These are phyloP conservation scores for Globisporangium camurandrum DNA, from an alignment of 352 stramenopile species.

Conservation along the genomic window DNA sequence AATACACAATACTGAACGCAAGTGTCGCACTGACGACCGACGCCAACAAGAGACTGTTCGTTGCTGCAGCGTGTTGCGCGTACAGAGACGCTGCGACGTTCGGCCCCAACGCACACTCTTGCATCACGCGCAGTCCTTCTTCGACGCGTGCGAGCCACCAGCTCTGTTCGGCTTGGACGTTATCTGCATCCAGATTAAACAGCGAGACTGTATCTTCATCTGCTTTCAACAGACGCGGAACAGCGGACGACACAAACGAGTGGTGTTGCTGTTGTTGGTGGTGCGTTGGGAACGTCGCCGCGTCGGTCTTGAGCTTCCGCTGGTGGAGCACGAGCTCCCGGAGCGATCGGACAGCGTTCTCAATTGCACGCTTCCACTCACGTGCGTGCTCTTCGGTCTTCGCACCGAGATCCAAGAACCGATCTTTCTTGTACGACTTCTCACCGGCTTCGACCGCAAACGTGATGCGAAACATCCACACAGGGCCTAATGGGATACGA, in stretches of 20 bases:
- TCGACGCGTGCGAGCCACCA: conserved; percentile 83
- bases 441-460: conserved; percentile 67
- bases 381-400: conserved; percentile 79
- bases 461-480: conserved; percentile 88
- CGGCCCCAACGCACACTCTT: conserved; percentile 76
- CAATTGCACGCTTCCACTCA: conserved; percentile 75
- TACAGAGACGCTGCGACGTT: conserved; percentile 73
- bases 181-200: conserved; percentile 84
- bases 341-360: conserved; percentile 73
- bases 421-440: conserved; percentile 87
- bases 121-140: conserved; percentile 77
- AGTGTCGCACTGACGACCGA: conserved; percentile 56
- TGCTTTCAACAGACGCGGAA: conserved; percentile 58
- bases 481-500: conserved; percentile 21
- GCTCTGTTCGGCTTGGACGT: conserved; percentile 71
- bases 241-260: too few species aligned
- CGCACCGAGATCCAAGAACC: conserved; percentile 78
- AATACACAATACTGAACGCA: conserved; percentile 85
- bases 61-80: conserved; percentile 70
- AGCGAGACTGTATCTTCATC: conserved; percentile 81
- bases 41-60: conserved; percentile 67
- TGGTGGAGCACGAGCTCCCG: conserved; percentile 66
- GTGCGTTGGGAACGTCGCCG: conserved; percentile 63
- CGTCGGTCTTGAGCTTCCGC: conserved; percentile 67
- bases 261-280: conserved; percentile 2